Evolutionary conservation across 345 rosid genomes (phyloP).

Genomic region (Arabidopsis suecica): DNA sequence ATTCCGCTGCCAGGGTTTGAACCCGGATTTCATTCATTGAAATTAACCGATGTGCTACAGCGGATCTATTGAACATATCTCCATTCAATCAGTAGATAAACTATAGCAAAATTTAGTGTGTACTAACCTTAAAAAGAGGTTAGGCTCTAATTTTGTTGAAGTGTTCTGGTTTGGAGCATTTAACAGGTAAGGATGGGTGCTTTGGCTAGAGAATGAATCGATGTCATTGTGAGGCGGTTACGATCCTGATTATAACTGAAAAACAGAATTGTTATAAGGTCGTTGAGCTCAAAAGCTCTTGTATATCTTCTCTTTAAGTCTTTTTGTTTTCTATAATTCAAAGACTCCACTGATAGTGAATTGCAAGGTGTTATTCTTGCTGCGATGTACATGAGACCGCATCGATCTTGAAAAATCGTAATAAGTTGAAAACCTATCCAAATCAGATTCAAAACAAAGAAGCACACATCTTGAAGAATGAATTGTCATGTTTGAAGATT

Average conservation of each 20-base stretch:
- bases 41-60: constrained; percentile 9
- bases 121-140: background rate
- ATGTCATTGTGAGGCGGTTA: too few relatives aligned
- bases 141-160: background rate
- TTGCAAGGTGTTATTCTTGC: background rate
- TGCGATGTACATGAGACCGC: background rate
- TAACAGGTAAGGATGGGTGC: background rate
- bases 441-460: too few relatives aligned
- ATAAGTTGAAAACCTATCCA: background rate
- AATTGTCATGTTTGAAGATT: background rate
- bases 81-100: background rate
- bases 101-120: background rate
- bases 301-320: too few relatives aligned
- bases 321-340: too few relatives aligned
- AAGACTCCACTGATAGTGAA: too few relatives aligned
- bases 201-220: too few relatives aligned
- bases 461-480: too few relatives aligned
- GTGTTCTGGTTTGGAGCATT: background rate
- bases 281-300: too few relatives aligned
- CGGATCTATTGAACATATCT: background rate
- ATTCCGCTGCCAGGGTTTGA: background rate
- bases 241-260: too few relatives aligned
- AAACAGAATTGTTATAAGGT: too few relatives aligned
- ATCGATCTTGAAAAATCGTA: background rate
- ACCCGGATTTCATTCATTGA: constrained; percentile 8